phyloP scores from a whole-genome alignment of 1,284 basidiomycete genomes.

The Inonotus hispidus region DNA sequence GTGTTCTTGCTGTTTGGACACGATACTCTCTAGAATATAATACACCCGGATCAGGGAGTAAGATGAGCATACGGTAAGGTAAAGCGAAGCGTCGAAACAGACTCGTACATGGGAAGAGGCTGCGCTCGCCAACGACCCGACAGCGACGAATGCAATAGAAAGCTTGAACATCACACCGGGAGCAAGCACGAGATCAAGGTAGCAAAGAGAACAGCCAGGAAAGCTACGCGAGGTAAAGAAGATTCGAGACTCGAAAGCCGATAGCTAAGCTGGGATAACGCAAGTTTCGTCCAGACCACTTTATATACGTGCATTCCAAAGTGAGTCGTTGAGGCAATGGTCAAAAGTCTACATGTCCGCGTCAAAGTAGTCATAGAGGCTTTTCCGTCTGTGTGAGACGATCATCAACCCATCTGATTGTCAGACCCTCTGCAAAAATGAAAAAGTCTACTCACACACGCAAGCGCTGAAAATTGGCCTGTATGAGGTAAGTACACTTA shows the following conservation, averaged over 20 bases:
- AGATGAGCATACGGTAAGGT: not conserved
- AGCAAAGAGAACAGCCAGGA: not conserved
- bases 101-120: not conserved
- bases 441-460: too few relatives aligned
- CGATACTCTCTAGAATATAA: not conserved
- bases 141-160: slow-evolving; percentile 10
- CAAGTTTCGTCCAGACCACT: not conserved
- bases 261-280: not conserved
- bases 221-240: not conserved
- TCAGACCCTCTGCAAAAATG: too few relatives aligned
- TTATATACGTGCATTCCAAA: not conserved
- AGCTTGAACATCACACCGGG: slow-evolving; percentile 17
- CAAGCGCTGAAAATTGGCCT: too few relatives aligned
- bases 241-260: not conserved
- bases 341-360: too few relatives aligned
- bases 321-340: not conserved
- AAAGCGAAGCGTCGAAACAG: not conserved
- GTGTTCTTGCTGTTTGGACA: slow-evolving; percentile 18
- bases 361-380: too few relatives aligned
- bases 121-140: slow-evolving; percentile 7
- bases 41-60: not conserved
- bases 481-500: too few relatives aligned
- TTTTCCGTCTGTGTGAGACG: too few relatives aligned
- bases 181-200: not conserved
- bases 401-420: too few relatives aligned